Conservation (phyloP, 768 basidiomycete genomes). For the Tylopilus intermedius region DNA sequence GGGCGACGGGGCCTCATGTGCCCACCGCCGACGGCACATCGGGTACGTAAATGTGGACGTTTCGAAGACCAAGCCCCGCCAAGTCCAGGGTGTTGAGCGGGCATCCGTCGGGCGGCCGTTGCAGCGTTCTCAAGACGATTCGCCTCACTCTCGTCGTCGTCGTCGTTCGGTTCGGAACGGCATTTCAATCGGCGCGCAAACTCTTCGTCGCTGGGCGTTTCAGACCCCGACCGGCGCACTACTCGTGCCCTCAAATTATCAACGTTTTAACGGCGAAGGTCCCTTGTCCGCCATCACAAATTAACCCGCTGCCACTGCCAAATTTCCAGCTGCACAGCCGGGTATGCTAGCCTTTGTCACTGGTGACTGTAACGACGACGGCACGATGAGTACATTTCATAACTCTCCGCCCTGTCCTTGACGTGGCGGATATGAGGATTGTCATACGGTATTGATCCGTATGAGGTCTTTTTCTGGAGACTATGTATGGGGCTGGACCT, state of each 20-base stretch:
- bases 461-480: too few species aligned
- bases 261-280: too few species aligned
- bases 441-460: too few species aligned
- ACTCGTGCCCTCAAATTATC: too few species aligned
- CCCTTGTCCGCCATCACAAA: too few species aligned
- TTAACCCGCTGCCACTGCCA: too few species aligned
- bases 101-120: constrained; percentile 3
- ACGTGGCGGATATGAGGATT: neutral
- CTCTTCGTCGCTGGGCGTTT: neutral
- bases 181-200: neutral
- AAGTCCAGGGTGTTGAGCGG: constrained; percentile 1
- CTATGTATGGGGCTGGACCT: neutral
- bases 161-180: neutral
- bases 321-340: too few species aligned
- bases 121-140: constrained; percentile 8
- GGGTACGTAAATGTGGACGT: constrained; percentile 4
- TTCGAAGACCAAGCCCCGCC: neutral
- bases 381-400: too few species aligned
- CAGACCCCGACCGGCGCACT: neutral
- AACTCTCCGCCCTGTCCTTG: neutral
- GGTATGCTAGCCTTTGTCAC: too few species aligned
- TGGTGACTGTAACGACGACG: too few species aligned
- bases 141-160: neutral
- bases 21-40: neutral
- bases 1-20: constrained; percentile 8